phyloP scores from a whole-genome alignment of 169 alveolate genomes.

The Theileria orientalis region DNA sequence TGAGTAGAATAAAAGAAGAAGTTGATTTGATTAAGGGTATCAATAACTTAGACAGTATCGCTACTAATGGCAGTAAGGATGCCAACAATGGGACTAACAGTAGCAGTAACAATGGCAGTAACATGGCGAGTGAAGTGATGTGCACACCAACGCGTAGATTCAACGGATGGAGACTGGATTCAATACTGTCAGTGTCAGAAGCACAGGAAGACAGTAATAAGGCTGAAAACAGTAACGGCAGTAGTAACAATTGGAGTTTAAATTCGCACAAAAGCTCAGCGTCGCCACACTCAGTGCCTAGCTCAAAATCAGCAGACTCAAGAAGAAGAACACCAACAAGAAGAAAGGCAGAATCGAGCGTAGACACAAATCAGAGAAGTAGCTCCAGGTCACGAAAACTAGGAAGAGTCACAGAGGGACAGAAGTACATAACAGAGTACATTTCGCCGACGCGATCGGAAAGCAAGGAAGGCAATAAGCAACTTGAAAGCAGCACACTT shows the following conservation, averaged over 20 bases:
- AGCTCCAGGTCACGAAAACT: neutral
- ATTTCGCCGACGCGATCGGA: neutral
- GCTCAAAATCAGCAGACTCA: no score
- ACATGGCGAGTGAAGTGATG: constrained; percentile 6
- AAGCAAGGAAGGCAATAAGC: no score
- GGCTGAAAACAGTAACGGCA: neutral
- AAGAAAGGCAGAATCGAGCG: no score
- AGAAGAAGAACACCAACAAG: no score
- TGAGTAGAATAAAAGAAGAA: no score
- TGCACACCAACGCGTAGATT: constrained; percentile 4
- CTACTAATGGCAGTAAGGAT: no score
- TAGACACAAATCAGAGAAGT: neutral
- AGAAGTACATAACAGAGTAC: neutral
- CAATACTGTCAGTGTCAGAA: neutral
- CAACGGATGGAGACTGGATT: constrained; percentile 5
- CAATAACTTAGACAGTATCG: no score
- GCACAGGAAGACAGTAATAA: neutral
- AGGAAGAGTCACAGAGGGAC: neutral
- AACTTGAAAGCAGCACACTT: no score
- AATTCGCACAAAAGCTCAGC: neutral
- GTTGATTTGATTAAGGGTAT: no score
- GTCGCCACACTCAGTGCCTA: neutral
- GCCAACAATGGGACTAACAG: no score
- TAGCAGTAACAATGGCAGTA: no score
- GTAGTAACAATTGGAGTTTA: neutral